Conservation (phyloP, 352 stramenopile genomes). For the Halophytophthora polymorphica region DNA sequence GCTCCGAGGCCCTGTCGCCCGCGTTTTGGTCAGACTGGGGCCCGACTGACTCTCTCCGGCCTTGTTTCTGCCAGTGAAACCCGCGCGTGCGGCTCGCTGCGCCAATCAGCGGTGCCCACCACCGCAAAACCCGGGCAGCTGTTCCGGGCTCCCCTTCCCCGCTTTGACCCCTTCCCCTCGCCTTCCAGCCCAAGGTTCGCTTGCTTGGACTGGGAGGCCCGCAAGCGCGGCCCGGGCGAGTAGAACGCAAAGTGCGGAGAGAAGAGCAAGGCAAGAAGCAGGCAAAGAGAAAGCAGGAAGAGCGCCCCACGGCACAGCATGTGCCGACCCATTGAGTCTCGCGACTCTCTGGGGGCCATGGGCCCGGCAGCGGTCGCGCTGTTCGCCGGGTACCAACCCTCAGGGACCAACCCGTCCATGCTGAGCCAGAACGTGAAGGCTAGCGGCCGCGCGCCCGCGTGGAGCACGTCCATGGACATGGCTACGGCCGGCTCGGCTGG, state of each 20-base stretch:
- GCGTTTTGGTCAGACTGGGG: slow-evolving; percentile 4
- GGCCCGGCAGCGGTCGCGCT: slow-evolving; percentile 64
- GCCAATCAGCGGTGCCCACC: slow-evolving; percentile 8
- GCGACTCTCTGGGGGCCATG: slow-evolving; percentile 81
- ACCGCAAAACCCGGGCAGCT: background rate
- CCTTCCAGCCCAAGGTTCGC: slow-evolving; percentile 1
- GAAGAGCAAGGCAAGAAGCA: slow-evolving; percentile 23
- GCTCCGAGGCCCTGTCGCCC: slow-evolving; percentile 18
- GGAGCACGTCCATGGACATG: slow-evolving; percentile 27
- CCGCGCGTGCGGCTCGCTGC: background rate
- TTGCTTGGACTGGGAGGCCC: slow-evolving; percentile 6
- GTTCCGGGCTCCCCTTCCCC: too few species aligned
- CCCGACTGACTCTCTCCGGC: slow-evolving; percentile 5
- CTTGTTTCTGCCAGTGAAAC: background rate
- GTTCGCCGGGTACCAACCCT: slow-evolving; percentile 72
- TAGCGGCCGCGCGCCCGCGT: slow-evolving; percentile 15
- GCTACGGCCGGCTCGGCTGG: slow-evolving; percentile 5
- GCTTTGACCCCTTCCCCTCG: background rate
- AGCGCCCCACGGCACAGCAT: slow-evolving; percentile 25
- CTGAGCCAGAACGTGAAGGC: slow-evolving; percentile 31
- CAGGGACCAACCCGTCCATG: slow-evolving; percentile 39
- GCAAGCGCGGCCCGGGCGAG: slow-evolving; percentile 3
- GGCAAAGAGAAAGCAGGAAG: slow-evolving; percentile 19
- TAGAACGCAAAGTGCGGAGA: slow-evolving; percentile 32
- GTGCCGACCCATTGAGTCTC: slow-evolving; percentile 82